Evolutionary conservation across 2,329 filamentous ascomycete genomes (phyloP).

Genomic region (Clonostachys solani): DNA sequence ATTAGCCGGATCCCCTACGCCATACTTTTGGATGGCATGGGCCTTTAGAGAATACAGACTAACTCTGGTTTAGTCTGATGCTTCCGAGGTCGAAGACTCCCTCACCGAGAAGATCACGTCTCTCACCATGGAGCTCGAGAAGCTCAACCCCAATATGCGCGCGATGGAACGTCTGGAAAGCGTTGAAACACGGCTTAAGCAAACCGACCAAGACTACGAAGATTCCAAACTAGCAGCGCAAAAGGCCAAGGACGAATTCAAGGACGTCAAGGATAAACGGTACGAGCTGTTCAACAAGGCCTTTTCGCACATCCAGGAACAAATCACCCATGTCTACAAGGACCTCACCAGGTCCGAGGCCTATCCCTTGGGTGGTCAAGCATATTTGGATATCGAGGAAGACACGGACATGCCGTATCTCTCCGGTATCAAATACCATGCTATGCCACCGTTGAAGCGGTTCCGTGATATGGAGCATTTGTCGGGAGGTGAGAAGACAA

Average conservation of each 20-base stretch:
- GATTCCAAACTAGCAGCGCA: slow-evolving; percentile 72
- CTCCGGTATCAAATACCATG: slow-evolving; percentile 95
- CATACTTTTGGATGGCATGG: no score
- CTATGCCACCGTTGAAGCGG: slow-evolving; percentile 96
- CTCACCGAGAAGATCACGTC: slow-evolving; percentile 74
- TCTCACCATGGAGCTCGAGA: slow-evolving; percentile 78
- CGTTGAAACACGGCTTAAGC: slow-evolving; percentile 76
- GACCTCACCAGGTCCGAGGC: slow-evolving; percentile 86
- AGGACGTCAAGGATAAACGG: slow-evolving; percentile 74
- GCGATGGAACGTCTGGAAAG: slow-evolving; percentile 87
- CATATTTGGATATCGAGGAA: slow-evolving; percentile 86
- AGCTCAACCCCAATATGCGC: slow-evolving; percentile 95
- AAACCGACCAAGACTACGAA: slow-evolving; percentile 86
- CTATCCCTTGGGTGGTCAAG: slow-evolving; percentile 88
- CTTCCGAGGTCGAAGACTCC: slow-evolving; percentile 67
- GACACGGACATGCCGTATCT: slow-evolving; percentile 96
- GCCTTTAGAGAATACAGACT: no score
- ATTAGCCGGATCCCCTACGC: no score
- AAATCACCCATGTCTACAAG: slow-evolving; percentile 91
- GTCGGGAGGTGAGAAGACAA: slow-evolving; percentile 96
- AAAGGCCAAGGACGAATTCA: slow-evolving; percentile 77
- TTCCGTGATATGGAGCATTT: slow-evolving; percentile 99
- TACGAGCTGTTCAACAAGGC: slow-evolving; percentile 93
- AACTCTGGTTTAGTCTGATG: slow-evolving; percentile 49
- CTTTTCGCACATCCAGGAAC: slow-evolving; percentile 90